phyloP scores from a whole-genome alignment of 768 basidiomycete species.

The Rhodotorula paludigena region DNA sequence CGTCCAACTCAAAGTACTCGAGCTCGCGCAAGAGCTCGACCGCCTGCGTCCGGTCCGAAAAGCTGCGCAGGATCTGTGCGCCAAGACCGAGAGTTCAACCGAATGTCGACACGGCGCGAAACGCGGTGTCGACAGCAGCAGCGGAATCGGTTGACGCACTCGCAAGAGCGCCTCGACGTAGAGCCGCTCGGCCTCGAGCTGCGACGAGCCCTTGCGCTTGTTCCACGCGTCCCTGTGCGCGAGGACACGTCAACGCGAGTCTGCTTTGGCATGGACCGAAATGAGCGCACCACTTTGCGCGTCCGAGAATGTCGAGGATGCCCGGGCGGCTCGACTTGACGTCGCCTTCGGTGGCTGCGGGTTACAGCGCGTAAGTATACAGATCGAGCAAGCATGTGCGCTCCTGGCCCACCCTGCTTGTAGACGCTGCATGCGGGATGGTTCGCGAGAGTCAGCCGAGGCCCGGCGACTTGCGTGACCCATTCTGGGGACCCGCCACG shows the following conservation, averaged over 20 bases:
- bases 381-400: no score
- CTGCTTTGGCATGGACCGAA: background rate
- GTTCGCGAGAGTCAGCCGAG: slow-evolving; percentile 37
- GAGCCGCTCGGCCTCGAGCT: slow-evolving; percentile 74
- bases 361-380: no score
- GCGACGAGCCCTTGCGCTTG: slow-evolving; percentile 76
- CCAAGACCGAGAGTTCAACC: no score
- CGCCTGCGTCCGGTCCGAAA: slow-evolving; percentile 28
- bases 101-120: no score
- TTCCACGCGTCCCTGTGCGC: slow-evolving; percentile 85
- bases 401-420: slow-evolving; percentile 91
- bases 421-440: slow-evolving; percentile 58
- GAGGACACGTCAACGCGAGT: no score
- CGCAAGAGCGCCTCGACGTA: slow-evolving; percentile 85
- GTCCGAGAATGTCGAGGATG: slow-evolving; percentile 82
- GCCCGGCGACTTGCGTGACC: no score
- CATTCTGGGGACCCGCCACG: no score
- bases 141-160: slow-evolving; percentile 50
- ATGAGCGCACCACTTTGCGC: slow-evolving; percentile 76
- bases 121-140: background rate
- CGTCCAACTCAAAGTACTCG: slow-evolving; percentile 23
- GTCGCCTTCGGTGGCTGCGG: slow-evolving; percentile 80
- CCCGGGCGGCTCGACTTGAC: slow-evolving; percentile 72
- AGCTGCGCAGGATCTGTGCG: slow-evolving; percentile 24
- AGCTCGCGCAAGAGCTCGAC: slow-evolving; percentile 29